These are phyloP conservation scores for Zygoascus ofunaensis DNA, from an alignment of 805 yeast species.

Conservation along the genomic window DNA sequence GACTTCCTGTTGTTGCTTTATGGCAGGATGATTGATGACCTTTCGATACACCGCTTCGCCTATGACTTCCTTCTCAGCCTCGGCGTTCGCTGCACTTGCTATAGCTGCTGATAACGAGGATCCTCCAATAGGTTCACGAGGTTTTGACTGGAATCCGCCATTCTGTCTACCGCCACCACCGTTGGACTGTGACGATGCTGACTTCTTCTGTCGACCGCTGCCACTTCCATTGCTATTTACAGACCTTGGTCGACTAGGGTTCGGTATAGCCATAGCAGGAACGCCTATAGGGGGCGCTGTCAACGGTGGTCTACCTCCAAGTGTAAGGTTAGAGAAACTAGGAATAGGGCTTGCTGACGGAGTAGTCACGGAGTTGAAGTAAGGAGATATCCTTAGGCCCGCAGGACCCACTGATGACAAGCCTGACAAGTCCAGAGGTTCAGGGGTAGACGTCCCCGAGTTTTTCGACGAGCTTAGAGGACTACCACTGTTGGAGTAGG, in stretches of 20 bases:
- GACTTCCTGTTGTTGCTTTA: slow-evolving; percentile 67
- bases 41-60: slow-evolving; percentile 90
- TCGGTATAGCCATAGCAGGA: no score
- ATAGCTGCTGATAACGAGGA: slow-evolving; percentile 36
- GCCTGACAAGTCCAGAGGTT: not conserved
- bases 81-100: slow-evolving; percentile 36
- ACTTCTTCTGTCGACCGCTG: slow-evolving; percentile 6
- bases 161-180: not conserved
- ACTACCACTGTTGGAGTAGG: not conserved
- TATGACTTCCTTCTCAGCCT: slow-evolving; percentile 32
- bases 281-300: no score
- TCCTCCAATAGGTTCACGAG: slow-evolving; percentile 7
- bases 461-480: not conserved
- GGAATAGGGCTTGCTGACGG: not conserved
- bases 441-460: not conserved
- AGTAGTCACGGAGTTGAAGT: not conserved
- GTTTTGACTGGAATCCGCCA: not conserved
- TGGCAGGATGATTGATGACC: slow-evolving; percentile 69
- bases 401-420: not conserved
- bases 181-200: not conserved
- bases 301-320: not conserved
- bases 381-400: not conserved
- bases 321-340: not conserved
- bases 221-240: slow-evolving; percentile 1
- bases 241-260: not conserved